Evolutionary conservation across 306 rosid genomes (phyloP), one percentile per base, ranked within the genome.

Genomic region (Canavalia gladiata): DNA sequence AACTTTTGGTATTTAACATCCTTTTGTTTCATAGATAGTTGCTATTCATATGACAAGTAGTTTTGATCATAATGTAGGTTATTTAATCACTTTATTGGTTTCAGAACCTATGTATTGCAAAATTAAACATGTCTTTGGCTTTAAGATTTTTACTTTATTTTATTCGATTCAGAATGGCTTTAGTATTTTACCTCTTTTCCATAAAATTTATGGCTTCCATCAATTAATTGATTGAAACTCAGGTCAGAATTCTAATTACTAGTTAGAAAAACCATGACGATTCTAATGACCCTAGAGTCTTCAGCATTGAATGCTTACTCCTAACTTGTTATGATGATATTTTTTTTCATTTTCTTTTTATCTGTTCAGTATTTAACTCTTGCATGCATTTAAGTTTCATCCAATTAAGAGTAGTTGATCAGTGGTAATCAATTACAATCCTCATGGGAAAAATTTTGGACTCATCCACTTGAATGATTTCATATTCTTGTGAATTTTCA

Each of bases 1-100:
- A 34, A 0, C 28, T 69, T 29, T 52, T 51, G 54, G 68, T 65
- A 77, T 46, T 60, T 56, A 78, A 78, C 78, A 68, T 57, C 51
- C 60, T 56, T 51, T 63, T 47, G 69, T 55, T 71, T 51, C 50
- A 34, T 56, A 74, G 37, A 78, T 54, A 33, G 63, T 34, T 31
- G 11, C 57, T 41, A 39, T 13, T 76, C 47, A 10, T 37, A 49
- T 9, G 43, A 73, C n/a, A 68, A 57, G 52, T 45, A 74, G 55
- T 39, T 60, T 71, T 18, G 55, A 51, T 28, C 63, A 60, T 18
- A 29, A n/a, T 18, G 7, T 33, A 45, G 13, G 46, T 69, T 31
- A 57, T 34, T 56, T 18, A 6, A 46, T 42, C 13, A 66, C 18
- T 66, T 66, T 25, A 29, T 33, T 25, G 10, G 33, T 80, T 35